These are phyloP conservation scores for Schoenoplectus triqueter DNA, from an alignment of 202 grass and related monocot genomes.

Conservation along the genomic window DNA sequence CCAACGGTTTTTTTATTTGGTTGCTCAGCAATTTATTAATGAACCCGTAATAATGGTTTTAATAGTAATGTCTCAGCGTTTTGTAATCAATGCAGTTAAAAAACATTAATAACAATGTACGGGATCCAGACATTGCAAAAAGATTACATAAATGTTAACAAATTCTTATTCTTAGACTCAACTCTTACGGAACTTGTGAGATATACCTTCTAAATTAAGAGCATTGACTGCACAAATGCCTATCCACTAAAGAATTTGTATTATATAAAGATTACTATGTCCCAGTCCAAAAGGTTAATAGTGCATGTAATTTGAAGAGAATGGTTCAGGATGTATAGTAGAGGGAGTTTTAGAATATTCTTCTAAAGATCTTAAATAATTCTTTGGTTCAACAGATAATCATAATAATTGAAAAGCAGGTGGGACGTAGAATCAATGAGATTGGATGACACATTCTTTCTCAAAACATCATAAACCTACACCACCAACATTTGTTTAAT, in stretches of 20 bases:
- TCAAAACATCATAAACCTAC: background rate
- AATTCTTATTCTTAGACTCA: no score
- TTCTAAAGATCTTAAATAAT: background rate
- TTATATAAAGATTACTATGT: background rate
- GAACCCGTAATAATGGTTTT: background rate
- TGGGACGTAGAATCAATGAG: background rate
- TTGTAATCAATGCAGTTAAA: no score
- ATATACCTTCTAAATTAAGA: background rate
- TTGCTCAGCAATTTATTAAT: background rate
- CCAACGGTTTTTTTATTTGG: background rate
- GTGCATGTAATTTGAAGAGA: background rate
- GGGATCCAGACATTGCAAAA: no score
- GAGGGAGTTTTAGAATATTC: background rate
- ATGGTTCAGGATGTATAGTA: constrained; percentile 1
- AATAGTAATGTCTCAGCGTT: no score
- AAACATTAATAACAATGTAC: no score
- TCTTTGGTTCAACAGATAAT: background rate
- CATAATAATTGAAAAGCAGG: constrained; percentile 27
- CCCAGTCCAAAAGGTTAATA: background rate
- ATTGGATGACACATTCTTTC: background rate
- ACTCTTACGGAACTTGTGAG: background rate
- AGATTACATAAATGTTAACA: no score
- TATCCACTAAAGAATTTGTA: no score
- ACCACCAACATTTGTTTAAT: constrained; percentile 20
- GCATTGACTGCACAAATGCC: no score